Conservation (phyloP, 2,329 filamentous ascomycete species). For the Grosmannia serpens region DNA sequence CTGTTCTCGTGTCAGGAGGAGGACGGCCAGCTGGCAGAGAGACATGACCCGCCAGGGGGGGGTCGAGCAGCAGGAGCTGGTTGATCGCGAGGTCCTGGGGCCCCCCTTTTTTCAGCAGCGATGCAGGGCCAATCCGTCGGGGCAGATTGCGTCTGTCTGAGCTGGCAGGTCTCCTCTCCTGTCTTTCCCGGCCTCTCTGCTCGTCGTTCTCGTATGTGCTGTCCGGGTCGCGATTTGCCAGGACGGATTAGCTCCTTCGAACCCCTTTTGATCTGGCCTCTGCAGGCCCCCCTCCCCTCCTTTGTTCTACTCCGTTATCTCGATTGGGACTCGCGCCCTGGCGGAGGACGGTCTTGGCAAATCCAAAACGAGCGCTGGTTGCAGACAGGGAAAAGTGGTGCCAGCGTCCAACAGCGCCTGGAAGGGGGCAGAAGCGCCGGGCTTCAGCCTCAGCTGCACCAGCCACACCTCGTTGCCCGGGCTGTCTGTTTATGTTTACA, state of each 20-base stretch:
- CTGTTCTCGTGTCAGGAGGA: background rate
- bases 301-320: background rate
- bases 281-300: background rate
- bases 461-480: background rate
- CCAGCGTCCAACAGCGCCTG: background rate
- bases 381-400: background rate
- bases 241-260: background rate
- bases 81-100: no score
- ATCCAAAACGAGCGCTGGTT: slow-evolving; percentile 7
- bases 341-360: slow-evolving; percentile 1
- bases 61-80: no score
- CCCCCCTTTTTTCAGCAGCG: background rate
- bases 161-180: background rate
- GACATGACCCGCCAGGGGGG: background rate
- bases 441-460: background rate
- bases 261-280: background rate
- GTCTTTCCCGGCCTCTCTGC: background rate
- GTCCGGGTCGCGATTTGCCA: background rate
- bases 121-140: background rate
- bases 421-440: background rate
- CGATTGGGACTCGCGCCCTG: background rate
- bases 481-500: background rate
- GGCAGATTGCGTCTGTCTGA: background rate
- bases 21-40: background rate
- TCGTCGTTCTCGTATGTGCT: background rate